Percentiles rank a stretch among this genome's conserved stretches.
Conservation (phyloP, 371 early-diverging fungal species). For the Apophysomyces sp. region DNA sequence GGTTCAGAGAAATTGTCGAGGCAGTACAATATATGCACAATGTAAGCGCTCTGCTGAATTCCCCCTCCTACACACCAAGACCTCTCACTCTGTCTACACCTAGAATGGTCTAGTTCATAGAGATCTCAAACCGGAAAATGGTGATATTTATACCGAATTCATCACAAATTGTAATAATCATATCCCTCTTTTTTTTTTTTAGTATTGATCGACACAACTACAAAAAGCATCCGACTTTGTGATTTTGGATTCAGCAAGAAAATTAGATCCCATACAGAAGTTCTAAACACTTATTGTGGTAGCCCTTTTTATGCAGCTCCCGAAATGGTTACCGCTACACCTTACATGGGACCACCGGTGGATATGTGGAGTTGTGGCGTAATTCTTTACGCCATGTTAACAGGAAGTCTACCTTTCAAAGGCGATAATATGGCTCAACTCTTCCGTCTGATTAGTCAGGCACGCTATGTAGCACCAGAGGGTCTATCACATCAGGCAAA, state of each 20-base stretch:
- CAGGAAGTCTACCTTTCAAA: conserved; percentile 81
- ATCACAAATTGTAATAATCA: too few relatives aligned
- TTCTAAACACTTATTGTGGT: conserved; percentile 93
- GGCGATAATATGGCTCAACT: conserved; percentile 75
- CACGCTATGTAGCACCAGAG: conserved; percentile 52
- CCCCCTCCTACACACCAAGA: too few relatives aligned
- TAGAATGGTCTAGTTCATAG: conserved; percentile 81
- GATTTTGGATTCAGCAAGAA: conserved; percentile 96
- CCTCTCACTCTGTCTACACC: too few relatives aligned
- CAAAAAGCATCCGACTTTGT: conserved; percentile 72
- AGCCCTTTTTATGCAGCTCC: conserved; percentile 92
- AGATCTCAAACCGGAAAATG: conserved; percentile 90
- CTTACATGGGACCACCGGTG: conserved; percentile 73
- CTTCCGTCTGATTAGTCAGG: conserved; percentile 65
- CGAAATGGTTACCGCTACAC: conserved; percentile 74
- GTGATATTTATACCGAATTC: conserved; percentile 16
- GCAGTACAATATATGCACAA: conserved; percentile 95
- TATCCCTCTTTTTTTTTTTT: background rate
- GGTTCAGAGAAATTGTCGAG: conserved; percentile 94
- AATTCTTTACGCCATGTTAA: conserved; percentile 70
- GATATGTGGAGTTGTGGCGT: conserved; percentile 85
- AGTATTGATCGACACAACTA: conserved; percentile 76
- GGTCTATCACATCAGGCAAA: conserved; percentile 38
- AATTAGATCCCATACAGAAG: conserved; percentile 77
- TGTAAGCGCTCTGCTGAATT: too few relatives aligned